Conservation (phyloP, 441 rosid species). For the Bocquillonia castaneifolia region DNA sequence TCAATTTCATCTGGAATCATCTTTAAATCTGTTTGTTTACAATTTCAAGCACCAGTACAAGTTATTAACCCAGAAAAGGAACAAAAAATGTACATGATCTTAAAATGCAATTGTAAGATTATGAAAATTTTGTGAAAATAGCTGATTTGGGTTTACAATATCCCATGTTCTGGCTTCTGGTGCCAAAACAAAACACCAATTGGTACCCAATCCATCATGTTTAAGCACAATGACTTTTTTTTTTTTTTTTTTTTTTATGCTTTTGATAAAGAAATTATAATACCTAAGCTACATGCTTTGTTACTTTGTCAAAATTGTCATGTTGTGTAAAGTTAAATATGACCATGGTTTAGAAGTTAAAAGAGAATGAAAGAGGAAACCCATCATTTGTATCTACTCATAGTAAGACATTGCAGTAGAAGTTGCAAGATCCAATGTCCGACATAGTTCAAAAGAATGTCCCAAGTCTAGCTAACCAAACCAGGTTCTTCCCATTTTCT, state of each 20-base stretch:
- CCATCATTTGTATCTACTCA: not conserved
- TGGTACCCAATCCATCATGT: not conserved
- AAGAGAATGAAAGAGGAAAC: not conserved
- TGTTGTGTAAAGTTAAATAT: not conserved
- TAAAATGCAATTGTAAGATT: too few species aligned
- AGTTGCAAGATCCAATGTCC: slow-evolving; percentile 9
- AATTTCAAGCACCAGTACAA: too few species aligned
- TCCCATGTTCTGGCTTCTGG: too few species aligned
- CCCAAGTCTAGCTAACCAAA: slow-evolving; percentile 7
- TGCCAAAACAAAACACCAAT: too few species aligned
- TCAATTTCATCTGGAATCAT: not conserved
- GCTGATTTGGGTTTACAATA: too few species aligned
- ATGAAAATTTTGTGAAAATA: too few species aligned
- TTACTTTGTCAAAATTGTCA: slow-evolving; percentile 17
- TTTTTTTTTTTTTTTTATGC: not conserved
- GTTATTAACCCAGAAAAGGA: too few species aligned
- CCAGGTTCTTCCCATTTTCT: not conserved
- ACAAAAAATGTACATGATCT: too few species aligned
- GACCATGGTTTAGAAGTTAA: not conserved
- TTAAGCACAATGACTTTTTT: not conserved
- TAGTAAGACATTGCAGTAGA: not conserved
- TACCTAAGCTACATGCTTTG: not conserved
- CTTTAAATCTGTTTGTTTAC: not conserved
- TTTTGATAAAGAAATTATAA: slow-evolving; percentile 1
- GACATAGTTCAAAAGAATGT: slow-evolving; percentile 11